Conservation (phyloP, 495 filamentous ascomycete genomes). For the Hypoxylon subgilvum region DNA sequence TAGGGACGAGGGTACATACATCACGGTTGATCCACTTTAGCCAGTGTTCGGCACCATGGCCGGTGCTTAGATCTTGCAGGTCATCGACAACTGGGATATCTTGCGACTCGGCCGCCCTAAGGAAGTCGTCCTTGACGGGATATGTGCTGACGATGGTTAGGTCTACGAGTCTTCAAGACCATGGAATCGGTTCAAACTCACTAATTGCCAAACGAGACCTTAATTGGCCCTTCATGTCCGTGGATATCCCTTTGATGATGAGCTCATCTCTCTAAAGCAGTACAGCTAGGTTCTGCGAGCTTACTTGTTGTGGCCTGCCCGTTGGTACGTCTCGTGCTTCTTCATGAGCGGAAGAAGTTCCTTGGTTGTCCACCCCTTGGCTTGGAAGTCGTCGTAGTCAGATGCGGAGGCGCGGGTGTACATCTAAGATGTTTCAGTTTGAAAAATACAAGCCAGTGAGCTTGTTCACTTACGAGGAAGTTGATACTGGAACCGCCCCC, state of each 20-base stretch:
- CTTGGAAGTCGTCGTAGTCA: conserved; percentile 84
- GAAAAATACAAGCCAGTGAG: background rate
- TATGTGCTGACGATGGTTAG: conserved; percentile 53
- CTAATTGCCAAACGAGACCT: conserved; percentile 83
- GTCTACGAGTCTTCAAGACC: background rate
- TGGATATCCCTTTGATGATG: conserved; percentile 63
- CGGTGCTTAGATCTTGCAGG: conserved; percentile 70
- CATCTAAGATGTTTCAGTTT: conserved; percentile 61
- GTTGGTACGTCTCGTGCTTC: conserved; percentile 85
- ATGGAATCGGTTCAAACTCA: conserved; percentile 21
- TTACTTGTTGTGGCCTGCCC: conserved; percentile 70
- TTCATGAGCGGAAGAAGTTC: conserved; percentile 81
- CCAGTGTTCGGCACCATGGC: conserved; percentile 64
- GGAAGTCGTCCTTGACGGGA: conserved; percentile 77
- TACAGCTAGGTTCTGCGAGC: background rate
- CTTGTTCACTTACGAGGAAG: conserved; percentile 65
- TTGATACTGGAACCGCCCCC: conserved; percentile 83
- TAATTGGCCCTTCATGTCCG: conserved; percentile 82
- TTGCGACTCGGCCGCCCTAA: conserved; percentile 77
- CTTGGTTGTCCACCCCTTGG: conserved; percentile 80
- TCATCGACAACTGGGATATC: conserved; percentile 76
- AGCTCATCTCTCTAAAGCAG: conserved; percentile 2
- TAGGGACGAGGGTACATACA: conserved; percentile 45
- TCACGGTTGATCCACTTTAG: conserved; percentile 76
- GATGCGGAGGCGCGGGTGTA: conserved; percentile 82